These are phyloP conservation scores for Rhizopogon rudus DNA, from an alignment of 768 basidiomycete species.

Conservation along the genomic window DNA sequence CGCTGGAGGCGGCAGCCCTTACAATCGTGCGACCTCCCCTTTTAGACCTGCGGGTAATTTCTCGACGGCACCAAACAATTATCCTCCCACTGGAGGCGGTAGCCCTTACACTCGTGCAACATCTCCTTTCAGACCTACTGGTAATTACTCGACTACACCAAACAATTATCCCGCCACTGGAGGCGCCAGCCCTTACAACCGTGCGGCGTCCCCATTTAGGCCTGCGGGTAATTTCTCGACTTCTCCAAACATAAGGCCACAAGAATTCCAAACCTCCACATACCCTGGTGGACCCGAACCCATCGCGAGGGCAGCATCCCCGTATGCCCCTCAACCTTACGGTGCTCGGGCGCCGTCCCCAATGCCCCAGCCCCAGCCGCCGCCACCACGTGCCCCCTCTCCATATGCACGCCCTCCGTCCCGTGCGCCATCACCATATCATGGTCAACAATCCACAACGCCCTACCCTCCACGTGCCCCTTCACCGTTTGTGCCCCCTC, in stretches of 20 bases:
- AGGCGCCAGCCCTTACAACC: slow-evolving; percentile 20
- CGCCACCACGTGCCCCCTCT: slow-evolving; percentile 17
- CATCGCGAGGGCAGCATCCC: slow-evolving; percentile 26
- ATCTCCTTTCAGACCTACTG: slow-evolving; percentile 27
- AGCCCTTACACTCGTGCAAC: slow-evolving; percentile 27
- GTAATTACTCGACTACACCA: slow-evolving; percentile 38
- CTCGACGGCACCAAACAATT: slow-evolving; percentile 39
- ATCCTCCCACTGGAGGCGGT: slow-evolving; percentile 22
- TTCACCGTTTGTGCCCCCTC: slow-evolving; percentile 23
- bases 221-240: slow-evolving; percentile 24
- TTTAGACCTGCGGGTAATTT: slow-evolving; percentile 29
- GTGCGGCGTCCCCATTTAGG: slow-evolving; percentile 32
- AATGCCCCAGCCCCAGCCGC: slow-evolving; percentile 24
- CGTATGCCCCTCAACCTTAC: slow-evolving; percentile 28
- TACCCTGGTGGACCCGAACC: slow-evolving; percentile 34
- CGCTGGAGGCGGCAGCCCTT: slow-evolving; percentile 14
- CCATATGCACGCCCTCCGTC: slow-evolving; percentile 14
- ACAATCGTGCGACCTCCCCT: slow-evolving; percentile 30
- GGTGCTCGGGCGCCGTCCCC: slow-evolving; percentile 8
- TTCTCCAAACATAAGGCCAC: slow-evolving; percentile 48
- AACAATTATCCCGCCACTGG: slow-evolving; percentile 34
- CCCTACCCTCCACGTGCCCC: slow-evolving; percentile 13
- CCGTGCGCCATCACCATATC: slow-evolving; percentile 26
- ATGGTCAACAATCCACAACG: background rate
- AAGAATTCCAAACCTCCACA: slow-evolving; percentile 35